phyloP scores from a whole-genome alignment of 495 filamentous ascomycete species.

The Xylaria sp. region DNA sequence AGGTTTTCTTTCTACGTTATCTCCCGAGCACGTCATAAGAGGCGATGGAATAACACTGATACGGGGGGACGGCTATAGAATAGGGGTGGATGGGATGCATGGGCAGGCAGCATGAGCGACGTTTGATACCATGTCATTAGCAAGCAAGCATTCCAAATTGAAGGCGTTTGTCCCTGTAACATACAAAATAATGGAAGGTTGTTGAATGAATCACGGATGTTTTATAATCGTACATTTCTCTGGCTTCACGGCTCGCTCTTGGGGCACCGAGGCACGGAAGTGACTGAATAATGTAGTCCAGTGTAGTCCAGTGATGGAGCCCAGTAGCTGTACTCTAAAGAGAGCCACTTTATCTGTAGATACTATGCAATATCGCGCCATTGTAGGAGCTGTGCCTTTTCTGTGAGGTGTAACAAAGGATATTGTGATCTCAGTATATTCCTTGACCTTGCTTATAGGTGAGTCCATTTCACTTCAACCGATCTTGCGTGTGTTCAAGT shows the following conservation, averaged over 20 bases:
- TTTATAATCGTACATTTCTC: neutral
- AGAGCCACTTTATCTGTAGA: too few relatives aligned
- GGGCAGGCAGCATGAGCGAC: slow-evolving; percentile 17
- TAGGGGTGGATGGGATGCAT: slow-evolving; percentile 11
- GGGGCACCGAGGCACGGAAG: neutral
- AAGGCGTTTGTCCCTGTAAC: neutral
- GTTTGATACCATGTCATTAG: slow-evolving; percentile 31
- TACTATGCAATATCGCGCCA: too few relatives aligned
- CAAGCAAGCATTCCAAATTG: slow-evolving; percentile 22
- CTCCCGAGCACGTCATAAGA: neutral
- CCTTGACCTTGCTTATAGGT: too few relatives aligned
- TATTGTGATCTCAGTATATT: too few relatives aligned
- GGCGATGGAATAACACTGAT: neutral
- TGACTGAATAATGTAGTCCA: too few relatives aligned
- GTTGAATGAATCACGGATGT: neutral
- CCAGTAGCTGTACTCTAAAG: too few relatives aligned
- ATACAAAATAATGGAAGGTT: neutral
- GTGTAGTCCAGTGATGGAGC: too few relatives aligned
- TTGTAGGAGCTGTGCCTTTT: too few relatives aligned
- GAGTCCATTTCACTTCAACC: too few relatives aligned
- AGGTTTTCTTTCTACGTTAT: neutral
- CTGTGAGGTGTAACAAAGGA: too few relatives aligned
- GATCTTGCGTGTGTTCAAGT: too few relatives aligned
- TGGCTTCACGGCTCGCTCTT: neutral
- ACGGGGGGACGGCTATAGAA: slow-evolving; percentile 15